These are phyloP conservation scores for Clonostachys rhizophaga DNA, from an alignment of 2,329 filamentous ascomycete species.

Conservation along the genomic window DNA sequence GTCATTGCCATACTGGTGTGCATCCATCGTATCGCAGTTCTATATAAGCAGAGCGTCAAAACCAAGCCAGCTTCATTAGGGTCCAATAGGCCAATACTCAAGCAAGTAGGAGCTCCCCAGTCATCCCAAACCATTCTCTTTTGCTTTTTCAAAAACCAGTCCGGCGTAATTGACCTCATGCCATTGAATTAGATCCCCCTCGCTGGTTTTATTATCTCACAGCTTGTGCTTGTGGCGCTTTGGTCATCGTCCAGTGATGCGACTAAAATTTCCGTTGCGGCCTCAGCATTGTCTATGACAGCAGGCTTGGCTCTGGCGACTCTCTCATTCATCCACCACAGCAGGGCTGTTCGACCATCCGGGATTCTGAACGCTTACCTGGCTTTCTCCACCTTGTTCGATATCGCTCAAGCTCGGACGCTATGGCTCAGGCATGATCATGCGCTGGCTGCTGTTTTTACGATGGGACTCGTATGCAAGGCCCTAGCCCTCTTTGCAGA, in stretches of 20 bases:
- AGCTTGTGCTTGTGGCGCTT: slow-evolving; percentile 1
- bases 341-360: slow-evolving; percentile 31
- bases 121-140: slow-evolving; percentile 15
- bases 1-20: slow-evolving; percentile 26
- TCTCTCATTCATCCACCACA: slow-evolving; percentile 28
- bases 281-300: slow-evolving; percentile 12
- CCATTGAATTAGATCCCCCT: slow-evolving; percentile 5
- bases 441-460: slow-evolving; percentile 18
- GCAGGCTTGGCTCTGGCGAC: slow-evolving; percentile 17
- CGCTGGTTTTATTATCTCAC: background rate
- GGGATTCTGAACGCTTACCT: slow-evolving; percentile 34
- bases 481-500: slow-evolving; percentile 26
- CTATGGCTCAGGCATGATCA: slow-evolving; percentile 27
- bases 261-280: slow-evolving; percentile 16
- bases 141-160: slow-evolving; percentile 7
- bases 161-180: slow-evolving; percentile 7
- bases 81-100: background rate
- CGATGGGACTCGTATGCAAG: slow-evolving; percentile 25
- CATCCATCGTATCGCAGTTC: slow-evolving; percentile 28
- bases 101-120: background rate
- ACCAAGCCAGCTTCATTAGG: background rate
- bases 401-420: slow-evolving; percentile 34
- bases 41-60: slow-evolving; percentile 19
- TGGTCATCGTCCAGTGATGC: background rate
- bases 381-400: slow-evolving; percentile 34